These are phyloP conservation scores for Verticillium klebahnii DNA, from an alignment of 2,329 filamentous ascomycete species.

Conservation along the genomic window DNA sequence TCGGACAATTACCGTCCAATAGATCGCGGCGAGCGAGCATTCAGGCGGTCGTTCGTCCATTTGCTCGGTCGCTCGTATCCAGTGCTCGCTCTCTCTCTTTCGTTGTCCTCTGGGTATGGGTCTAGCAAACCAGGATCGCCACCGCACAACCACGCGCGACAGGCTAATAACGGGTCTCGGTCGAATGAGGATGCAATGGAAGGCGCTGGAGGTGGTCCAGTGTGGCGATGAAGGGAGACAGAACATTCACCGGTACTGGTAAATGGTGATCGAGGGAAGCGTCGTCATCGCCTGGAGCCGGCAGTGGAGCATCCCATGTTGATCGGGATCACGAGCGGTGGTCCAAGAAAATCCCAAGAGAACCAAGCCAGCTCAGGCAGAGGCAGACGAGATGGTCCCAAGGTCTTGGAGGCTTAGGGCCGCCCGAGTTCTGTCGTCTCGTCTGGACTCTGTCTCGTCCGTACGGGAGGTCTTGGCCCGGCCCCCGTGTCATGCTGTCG, in stretches of 20 bases:
- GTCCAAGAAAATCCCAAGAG: background rate
- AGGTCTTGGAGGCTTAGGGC: background rate
- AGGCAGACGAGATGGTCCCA: background rate
- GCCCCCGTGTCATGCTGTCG: background rate
- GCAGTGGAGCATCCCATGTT: background rate
- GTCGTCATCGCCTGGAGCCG: background rate
- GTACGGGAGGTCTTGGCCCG: background rate
- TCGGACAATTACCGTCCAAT: background rate
- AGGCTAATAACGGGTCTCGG: background rate
- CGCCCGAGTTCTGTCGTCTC: background rate
- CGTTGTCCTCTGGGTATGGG: background rate
- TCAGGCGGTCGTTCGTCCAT: background rate
- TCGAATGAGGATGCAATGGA: background rate
- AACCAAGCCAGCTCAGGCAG: background rate
- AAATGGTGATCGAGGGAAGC: background rate
- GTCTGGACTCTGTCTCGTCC: background rate
- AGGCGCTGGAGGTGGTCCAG: background rate
- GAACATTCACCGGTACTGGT: background rate
- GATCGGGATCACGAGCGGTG: background rate
- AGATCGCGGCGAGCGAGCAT: background rate
- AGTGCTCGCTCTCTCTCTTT: background rate
- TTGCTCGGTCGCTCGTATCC: background rate
- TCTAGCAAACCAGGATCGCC: background rate
- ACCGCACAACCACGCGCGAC: background rate
- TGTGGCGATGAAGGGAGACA: background rate